These are phyloP conservation scores for Solanum commersonii DNA, from an alignment of 257 asterid genomes.

Conservation along the genomic window DNA sequence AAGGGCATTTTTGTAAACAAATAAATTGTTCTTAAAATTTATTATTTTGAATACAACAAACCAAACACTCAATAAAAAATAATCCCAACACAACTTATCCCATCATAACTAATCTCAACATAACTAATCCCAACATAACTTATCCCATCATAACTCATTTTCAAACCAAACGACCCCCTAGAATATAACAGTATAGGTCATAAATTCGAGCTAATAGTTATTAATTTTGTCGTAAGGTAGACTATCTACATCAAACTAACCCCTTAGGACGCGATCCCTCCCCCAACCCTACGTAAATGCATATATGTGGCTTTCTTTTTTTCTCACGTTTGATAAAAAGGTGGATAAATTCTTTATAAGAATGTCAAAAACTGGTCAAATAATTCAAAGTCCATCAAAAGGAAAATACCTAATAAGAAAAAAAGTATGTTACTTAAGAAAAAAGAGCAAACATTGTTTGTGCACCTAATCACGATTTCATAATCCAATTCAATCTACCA, in stretches of 20 bases:
- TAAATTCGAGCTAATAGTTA: neutral
- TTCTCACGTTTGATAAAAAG: neutral
- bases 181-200: too few relatives aligned
- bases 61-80: too few relatives aligned
- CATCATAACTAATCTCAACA: too few relatives aligned
- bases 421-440: neutral
- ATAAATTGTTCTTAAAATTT: too few relatives aligned
- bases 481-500: neutral
- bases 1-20: too few relatives aligned
- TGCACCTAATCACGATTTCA: neutral
- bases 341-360: neutral
- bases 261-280: neutral
- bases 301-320: neutral
- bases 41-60: too few relatives aligned
- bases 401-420: neutral
- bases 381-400: neutral
- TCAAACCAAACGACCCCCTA: too few relatives aligned
- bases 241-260: neutral
- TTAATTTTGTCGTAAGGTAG: neutral
- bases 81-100: too few relatives aligned
- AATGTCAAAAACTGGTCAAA: neutral
- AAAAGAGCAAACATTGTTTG: neutral
- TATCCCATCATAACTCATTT: too few relatives aligned
- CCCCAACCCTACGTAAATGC: neutral
- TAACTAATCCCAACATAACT: too few relatives aligned